Evolutionary conservation across 163 green algal species (phyloP), one percentile per base, ranked within the genome.

Genomic region (Coccomyxa subellipsoidea): DNA sequence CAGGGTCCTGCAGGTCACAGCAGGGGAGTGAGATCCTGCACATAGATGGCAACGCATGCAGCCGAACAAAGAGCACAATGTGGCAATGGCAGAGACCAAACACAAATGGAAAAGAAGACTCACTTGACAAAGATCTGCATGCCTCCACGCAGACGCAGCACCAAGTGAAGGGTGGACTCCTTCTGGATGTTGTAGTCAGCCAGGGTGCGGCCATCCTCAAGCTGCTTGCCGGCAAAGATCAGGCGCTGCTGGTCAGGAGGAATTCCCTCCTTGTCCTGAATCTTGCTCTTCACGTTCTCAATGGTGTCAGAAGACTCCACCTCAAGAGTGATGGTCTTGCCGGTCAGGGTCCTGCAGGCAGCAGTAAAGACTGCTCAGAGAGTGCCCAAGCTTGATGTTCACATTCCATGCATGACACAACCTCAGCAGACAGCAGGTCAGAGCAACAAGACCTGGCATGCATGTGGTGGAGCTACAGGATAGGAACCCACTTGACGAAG

Each of bases 191-290:
- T 97, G 91, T 97, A 97, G 87, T 98, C 94, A 39, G 94, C 92
- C 80, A 95, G 87, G 9, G 93, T 96, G 81, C 92, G 89, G 66
- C 91, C 93, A 84, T 98, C 95, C 93, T 98, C 95, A 75, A 99
- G 92, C 92, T 98, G 96, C 94, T 99, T 98, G 87, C 96, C 95
- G 25, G 96, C 96, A 91, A 98, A 95, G 85, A 98, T 97, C 69
- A 95, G 88, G 38, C 92, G 86, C 89, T 95, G 92, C 88, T 94
- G 92, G 86, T 96, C 92, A 78, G 93, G 92, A 69, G 92, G 92
- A 59, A 96, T 96, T 88, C 92, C 95, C 90, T 97, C 95, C 93
- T 97, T 97, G 91, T 97, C 93, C 88, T 98, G 93, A 81, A 98
- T 87, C 76, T 98, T 98, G 66, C 85, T 77, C 93, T 98, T 98